Base-by-base conservation (phyloP, 805 yeast species). In the Millerozyma miso region DNA sequence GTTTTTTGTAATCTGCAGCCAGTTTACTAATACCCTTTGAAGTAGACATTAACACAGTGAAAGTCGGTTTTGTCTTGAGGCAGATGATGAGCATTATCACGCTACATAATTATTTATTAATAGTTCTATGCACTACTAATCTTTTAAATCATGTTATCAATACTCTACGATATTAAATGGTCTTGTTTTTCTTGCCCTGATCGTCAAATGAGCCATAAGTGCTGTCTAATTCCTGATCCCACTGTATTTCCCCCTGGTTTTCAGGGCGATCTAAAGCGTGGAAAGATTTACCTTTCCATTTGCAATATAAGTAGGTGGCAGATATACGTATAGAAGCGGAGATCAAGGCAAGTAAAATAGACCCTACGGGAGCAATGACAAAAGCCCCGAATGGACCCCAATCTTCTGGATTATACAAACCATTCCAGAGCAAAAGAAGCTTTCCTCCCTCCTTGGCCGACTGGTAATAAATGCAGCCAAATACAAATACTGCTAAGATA, bases 331-430 rank as follows among this genome's bases (percentile, higher is more conserved):
- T 18, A 3, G 55, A 81, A 19, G 85, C 73, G 35, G 74, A 70
- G 20, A 70, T 53, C 12, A 77, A 61, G 2, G 86, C 81, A 47
- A 82, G 68, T 4, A 83, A 47, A 2, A 89, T 49, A 8, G 91
- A 88, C 19, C 91, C 95, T 33, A 82, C 73, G 4, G 97, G 97
- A 1, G 97, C 93, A 48, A 83, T 85, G 4, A 86, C 91, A 63
- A 90, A 90, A 1, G 97, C 96, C 18, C 96, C 97, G 67, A 90
- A 90, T 0, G 95, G 82, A 54, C 95, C 87, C 97, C 97, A 90
- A 58, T 90, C 97, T 39, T 74, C 77, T 4, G 77, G 69, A 47
- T 74, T 69, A 56, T 90, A 90, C 19, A 90, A 67, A 35, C 97
- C 97, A 54, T 85, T 81, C 80, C 83, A 78, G 41, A 90, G 72